phyloP scores from a whole-genome alignment of 1,284 basidiomycete genomes.

The Kwoniella shivajii region DNA sequence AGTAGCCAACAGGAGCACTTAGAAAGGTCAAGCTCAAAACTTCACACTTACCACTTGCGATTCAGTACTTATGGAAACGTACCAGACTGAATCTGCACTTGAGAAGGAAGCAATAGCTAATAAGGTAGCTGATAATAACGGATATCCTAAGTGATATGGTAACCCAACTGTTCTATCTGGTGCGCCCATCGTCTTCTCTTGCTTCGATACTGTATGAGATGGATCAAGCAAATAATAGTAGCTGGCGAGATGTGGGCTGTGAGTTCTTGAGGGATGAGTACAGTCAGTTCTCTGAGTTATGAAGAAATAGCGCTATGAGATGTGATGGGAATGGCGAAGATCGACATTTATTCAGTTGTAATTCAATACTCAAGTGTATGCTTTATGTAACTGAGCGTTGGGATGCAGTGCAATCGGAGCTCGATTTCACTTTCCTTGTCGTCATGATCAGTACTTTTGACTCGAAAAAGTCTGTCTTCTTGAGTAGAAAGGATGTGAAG shows the following conservation, averaged over 20 bases:
- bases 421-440: no score
- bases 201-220: not conserved
- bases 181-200: slow-evolving; percentile 27
- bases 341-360: no score
- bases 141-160: slow-evolving; percentile 43
- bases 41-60: slow-evolving; percentile 22
- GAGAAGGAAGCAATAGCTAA: slow-evolving; percentile 39
- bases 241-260: not conserved
- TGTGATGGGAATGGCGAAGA: no score
- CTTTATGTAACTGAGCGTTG: no score
- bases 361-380: no score
- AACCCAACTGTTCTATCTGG: slow-evolving; percentile 36
- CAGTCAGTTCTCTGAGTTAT: no score
- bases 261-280: not conserved
- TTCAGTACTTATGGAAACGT: slow-evolving; percentile 30
- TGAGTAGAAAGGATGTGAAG: not conserved
- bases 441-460: no score
- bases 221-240: not conserved
- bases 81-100: slow-evolving; percentile 40
- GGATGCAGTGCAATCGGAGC: no score
- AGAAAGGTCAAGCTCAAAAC: not conserved
- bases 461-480: not conserved
- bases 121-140: slow-evolving; percentile 32
- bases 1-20: no score
- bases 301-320: no score